A percentile compares a stretch with the other conserved stretches of the same genome.
Conservation (phyloP, 768 basidiomycete genomes). For the Pleurotus sapidus region DNA sequence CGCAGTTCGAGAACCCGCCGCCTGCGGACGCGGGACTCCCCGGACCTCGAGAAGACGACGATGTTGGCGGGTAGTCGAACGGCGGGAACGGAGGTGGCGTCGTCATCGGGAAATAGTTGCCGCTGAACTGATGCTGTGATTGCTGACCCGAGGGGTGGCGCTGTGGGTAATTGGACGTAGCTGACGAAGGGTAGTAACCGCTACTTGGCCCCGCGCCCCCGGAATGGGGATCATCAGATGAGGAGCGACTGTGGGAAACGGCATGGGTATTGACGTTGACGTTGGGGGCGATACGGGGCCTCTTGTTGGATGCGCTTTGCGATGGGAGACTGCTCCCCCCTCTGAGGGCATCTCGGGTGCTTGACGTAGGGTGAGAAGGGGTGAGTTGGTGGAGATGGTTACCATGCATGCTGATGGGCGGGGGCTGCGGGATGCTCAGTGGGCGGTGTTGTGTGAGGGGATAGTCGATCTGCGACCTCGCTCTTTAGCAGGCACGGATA, state of each 20-base stretch:
- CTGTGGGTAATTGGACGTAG: neutral
- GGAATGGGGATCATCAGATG: slow-evolving; percentile 20
- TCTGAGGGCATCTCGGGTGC: slow-evolving; percentile 21
- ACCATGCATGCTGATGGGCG: slow-evolving; percentile 24
- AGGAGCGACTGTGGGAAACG: slow-evolving; percentile 19
- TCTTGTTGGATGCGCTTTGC: slow-evolving; percentile 18
- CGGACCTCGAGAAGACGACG: slow-evolving; percentile 14
- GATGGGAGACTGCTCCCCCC: slow-evolving; percentile 1
- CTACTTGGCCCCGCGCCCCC: slow-evolving; percentile 7
- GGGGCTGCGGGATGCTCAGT: slow-evolving; percentile 24
- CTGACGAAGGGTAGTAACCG: slow-evolving; percentile 10
- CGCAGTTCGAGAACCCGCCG: neutral
- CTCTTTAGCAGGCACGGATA: slow-evolving; percentile 20
- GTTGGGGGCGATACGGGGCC: slow-evolving; percentile 15
- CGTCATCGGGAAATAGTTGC: slow-evolving; percentile 23
- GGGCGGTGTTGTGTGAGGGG: slow-evolving; percentile 13
- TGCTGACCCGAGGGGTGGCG: slow-evolving; percentile 6
- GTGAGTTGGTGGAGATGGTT: slow-evolving; percentile 15
- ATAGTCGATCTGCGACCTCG: slow-evolving; percentile 14
- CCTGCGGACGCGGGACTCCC: neutral
- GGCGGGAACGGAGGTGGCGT: slow-evolving; percentile 10
- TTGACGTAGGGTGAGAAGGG: slow-evolving; percentile 25
- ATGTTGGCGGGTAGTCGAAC: slow-evolving; percentile 8
- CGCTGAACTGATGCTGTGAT: slow-evolving; percentile 16
- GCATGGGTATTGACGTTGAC: slow-evolving; percentile 8